Conservation (phyloP, 495 filamentous ascomycete genomes). For the Aspergillus ostianus region DNA sequence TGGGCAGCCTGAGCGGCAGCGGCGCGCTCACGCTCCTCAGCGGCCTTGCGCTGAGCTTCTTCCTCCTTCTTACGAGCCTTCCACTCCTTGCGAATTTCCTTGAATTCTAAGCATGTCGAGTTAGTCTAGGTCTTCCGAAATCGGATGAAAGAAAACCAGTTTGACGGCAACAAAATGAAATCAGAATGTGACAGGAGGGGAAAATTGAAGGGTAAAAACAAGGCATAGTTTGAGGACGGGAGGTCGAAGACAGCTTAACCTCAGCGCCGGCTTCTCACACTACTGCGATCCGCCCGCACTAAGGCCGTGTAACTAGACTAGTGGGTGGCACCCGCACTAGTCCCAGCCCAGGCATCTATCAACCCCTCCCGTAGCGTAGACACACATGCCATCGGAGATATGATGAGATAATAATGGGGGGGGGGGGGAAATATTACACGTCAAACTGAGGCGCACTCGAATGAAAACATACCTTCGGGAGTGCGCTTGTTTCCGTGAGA, state of each 20-base stretch:
- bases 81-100: slow-evolving; percentile 99
- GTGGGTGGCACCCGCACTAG: slow-evolving; percentile 38
- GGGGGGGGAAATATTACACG: slow-evolving; percentile 7
- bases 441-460: slow-evolving; percentile 12
- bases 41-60: slow-evolving; percentile 82
- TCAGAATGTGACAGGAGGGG: not conserved
- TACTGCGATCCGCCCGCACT: slow-evolving; percentile 46
- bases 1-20: slow-evolving; percentile 55
- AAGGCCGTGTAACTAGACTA: slow-evolving; percentile 55
- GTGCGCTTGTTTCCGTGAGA: slow-evolving; percentile 89
- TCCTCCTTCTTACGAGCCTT: slow-evolving; percentile 99
- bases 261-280: slow-evolving; percentile 40
- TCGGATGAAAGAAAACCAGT: not conserved
- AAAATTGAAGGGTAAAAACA: slow-evolving; percentile 14
- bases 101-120: slow-evolving; percentile 70
- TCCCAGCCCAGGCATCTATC: slow-evolving; percentile 35
- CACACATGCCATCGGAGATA: slow-evolving; percentile 6
- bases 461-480: slow-evolving; percentile 77
- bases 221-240: slow-evolving; percentile 3
- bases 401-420: slow-evolving; percentile 1
- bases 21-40: slow-evolving; percentile 80
- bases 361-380: slow-evolving; percentile 22
- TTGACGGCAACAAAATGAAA: slow-evolving; percentile 2
- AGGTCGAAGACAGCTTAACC: slow-evolving; percentile 21
- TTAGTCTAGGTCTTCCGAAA: slow-evolving; percentile 3